Conservation (phyloP, 768 basidiomycete genomes). For the Lyophyllum shimeji region DNA sequence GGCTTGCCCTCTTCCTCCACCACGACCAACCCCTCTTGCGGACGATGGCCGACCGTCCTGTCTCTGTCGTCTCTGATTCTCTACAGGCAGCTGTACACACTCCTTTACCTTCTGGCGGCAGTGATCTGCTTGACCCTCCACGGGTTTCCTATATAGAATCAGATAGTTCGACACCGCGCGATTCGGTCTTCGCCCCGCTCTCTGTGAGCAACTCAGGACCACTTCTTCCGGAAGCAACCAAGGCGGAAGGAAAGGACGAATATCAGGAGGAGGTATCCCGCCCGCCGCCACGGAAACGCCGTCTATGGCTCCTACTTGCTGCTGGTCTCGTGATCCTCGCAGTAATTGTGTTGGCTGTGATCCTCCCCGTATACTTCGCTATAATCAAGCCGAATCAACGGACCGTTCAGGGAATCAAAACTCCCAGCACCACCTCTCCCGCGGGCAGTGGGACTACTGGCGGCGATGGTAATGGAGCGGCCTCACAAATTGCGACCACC, state of each 20-base stretch:
- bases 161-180: constrained; percentile 13
- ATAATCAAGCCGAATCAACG: constrained; percentile 44
- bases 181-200: constrained; percentile 9
- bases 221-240: constrained; percentile 12
- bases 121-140: constrained; percentile 13
- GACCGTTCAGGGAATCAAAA: constrained; percentile 7
- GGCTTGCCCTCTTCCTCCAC: constrained; percentile 8
- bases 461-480: constrained; percentile 13
- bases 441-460: neutral
- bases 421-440: constrained; percentile 8
- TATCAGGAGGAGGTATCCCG: constrained; percentile 4
- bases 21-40: neutral
- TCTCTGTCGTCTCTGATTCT: constrained; percentile 10
- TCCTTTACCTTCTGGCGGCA: constrained; percentile 10
- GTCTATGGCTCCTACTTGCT: constrained; percentile 20
- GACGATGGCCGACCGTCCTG: constrained; percentile 15
- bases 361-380: constrained; percentile 59
- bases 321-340: constrained; percentile 37
- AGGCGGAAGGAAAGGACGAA: constrained; percentile 7
- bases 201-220: constrained; percentile 15
- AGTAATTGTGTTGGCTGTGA: constrained; percentile 43
- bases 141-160: constrained; percentile 11
- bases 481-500: constrained; percentile 29
- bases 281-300: constrained; percentile 13
- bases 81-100: constrained; percentile 12